Evolutionary conservation across 2,329 filamentous ascomycete species (phyloP).

Genomic region (Acrocalymma vagum): DNA sequence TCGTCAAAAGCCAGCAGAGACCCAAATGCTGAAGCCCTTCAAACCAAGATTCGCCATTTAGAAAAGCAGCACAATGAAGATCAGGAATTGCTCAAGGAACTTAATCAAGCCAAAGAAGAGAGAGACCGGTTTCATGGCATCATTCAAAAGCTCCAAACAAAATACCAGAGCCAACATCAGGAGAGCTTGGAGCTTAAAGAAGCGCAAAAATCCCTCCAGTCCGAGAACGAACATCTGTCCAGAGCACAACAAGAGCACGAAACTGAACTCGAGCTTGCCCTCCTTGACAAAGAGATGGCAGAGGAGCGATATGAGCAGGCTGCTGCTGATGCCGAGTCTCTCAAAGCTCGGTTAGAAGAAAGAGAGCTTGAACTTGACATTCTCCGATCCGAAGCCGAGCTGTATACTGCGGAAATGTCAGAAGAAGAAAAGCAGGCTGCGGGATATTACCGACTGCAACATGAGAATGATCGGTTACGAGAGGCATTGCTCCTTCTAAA

Average conservation of each 20-base stretch:
- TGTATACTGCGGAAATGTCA: conserved; percentile 84
- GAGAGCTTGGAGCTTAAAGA: conserved; percentile 81
- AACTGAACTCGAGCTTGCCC: conserved; percentile 82
- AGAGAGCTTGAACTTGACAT: conserved; percentile 89
- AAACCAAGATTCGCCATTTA: conserved; percentile 84
- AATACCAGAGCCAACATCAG: conserved; percentile 84
- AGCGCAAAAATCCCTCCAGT: conserved; percentile 78
- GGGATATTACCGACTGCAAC: conserved; percentile 91
- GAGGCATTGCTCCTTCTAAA: conserved; percentile 85
- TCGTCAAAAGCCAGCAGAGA: conserved; percentile 26
- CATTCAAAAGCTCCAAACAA: conserved; percentile 88
- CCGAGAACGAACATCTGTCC: conserved; percentile 74
- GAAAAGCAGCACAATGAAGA: conserved; percentile 89
- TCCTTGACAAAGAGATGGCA: conserved; percentile 93
- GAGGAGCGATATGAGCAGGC: conserved; percentile 88
- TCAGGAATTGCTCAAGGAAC: conserved; percentile 79
- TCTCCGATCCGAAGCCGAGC: conserved; percentile 83
- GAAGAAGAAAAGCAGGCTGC: conserved; percentile 86
- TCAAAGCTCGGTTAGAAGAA: conserved; percentile 82
- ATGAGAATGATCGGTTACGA: conserved; percentile 84
- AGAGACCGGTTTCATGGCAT: conserved; percentile 82
- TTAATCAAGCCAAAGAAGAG: conserved; percentile 80
- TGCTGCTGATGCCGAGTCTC: conserved; percentile 79
- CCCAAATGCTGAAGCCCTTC: conserved; percentile 76
- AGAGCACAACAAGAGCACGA: conserved; percentile 85